Evolutionary conservation across 225 moss, liverwort and hornwort genomes (phyloP).

Genomic region (Polytrichum formosum): DNA sequence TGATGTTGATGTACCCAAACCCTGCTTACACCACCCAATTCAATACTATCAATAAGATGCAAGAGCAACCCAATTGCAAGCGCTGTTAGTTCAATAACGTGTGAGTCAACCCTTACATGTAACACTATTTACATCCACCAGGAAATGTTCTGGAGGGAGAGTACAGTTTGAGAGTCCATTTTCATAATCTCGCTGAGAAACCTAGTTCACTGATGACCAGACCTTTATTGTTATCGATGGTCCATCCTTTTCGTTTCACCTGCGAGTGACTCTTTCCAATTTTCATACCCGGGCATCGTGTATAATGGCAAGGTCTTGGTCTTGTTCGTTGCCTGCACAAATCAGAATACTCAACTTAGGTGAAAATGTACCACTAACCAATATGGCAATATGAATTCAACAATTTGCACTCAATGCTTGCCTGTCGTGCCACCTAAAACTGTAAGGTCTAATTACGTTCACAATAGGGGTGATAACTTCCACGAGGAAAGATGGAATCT

Average conservation of each 20-base stretch:
- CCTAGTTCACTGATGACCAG: conserved; percentile 7
- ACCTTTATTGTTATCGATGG: conserved; percentile 99
- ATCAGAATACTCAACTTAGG: background rate
- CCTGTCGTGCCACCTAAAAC: background rate
- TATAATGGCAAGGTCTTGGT: conserved; percentile 72
- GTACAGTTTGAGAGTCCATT: too few species aligned
- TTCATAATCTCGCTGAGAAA: too few species aligned
- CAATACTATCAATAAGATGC: too few species aligned
- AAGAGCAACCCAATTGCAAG: too few species aligned
- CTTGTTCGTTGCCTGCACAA: conserved; percentile 70
- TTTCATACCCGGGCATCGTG: conserved; percentile 92
- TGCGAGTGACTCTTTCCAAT: conserved; percentile 72
- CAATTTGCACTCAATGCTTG: too few species aligned
- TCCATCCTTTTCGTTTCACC: conserved; percentile 86
- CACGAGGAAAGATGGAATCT: conserved; percentile 71
- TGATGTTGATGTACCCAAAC: conserved; percentile 86
- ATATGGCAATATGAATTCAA: too few species aligned
- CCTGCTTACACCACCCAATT: conserved; percentile 32
- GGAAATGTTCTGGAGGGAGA: too few species aligned
- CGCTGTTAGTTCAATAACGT: too few species aligned
- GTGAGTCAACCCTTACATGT: too few species aligned
- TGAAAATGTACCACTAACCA: too few species aligned
- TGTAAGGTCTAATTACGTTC: conserved; percentile 45
- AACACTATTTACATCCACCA: too few species aligned
- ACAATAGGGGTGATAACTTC: conserved; percentile 98